phyloP scores from a whole-genome alignment of 208 protist genomes.

The Leishmania lainsoni region DNA sequence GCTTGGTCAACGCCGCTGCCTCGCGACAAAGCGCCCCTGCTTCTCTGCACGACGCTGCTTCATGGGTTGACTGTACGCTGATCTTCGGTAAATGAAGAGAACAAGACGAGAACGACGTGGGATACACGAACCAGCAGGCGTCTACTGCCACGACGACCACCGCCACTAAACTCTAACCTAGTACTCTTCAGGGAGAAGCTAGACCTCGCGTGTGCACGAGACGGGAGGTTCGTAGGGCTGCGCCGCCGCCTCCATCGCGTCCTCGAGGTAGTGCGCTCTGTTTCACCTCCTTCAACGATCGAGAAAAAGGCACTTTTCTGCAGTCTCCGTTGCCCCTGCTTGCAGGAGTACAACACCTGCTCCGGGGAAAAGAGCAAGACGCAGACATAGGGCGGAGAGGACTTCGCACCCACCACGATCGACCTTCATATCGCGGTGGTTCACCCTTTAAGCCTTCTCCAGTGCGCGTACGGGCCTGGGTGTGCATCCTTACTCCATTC shows the following conservation, averaged over 20 bases:
- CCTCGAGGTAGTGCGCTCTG: background rate
- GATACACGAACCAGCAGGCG: background rate
- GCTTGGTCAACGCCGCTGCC: background rate
- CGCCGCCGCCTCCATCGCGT: background rate
- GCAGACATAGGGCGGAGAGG: background rate
- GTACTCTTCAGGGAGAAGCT: background rate
- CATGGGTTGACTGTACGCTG: background rate
- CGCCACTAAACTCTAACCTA: background rate
- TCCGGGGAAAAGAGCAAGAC: background rate
- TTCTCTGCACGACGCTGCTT: background rate
- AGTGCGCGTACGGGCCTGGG: background rate
- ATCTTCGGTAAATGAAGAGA: background rate
- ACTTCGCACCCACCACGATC: too few relatives aligned
- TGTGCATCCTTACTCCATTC: background rate
- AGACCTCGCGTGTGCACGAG: background rate
- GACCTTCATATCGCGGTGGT: background rate
- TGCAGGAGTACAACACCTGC: background rate
- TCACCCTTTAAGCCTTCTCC: background rate
- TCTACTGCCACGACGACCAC: background rate
- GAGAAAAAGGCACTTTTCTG: background rate
- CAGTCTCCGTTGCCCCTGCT: background rate
- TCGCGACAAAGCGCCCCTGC: background rate
- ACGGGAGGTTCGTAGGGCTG: background rate
- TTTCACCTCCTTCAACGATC: background rate
- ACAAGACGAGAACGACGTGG: background rate